A percentile compares a stretch with the other conserved stretches of the same genome.
phyloP scores from a whole-genome alignment of 768 basidiomycete species.

The Hygrocybe coccinea region DNA sequence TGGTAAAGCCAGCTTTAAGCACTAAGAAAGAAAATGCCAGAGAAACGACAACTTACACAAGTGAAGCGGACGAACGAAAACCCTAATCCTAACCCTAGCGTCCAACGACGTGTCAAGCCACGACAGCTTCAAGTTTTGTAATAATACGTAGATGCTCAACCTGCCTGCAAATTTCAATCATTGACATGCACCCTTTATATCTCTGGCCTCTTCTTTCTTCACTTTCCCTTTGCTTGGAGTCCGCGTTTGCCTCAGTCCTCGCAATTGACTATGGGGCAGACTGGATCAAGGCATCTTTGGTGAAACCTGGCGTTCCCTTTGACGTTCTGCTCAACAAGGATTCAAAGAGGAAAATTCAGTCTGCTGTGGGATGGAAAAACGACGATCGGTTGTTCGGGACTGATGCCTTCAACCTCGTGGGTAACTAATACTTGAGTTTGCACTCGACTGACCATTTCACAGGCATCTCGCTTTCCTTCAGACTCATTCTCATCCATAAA shows the following conservation, averaged over 20 bases:
- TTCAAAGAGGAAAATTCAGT: conserved; percentile 92
- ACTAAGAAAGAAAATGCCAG: no score
- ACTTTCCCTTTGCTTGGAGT: conserved; percentile 31
- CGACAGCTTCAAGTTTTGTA: no score
- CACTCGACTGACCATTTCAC: not conserved
- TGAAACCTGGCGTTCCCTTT: conserved; percentile 92
- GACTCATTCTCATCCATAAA: conserved; percentile 87
- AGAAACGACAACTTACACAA: no score
- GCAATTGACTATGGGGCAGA: conserved; percentile 99
- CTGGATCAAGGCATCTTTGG: conserved; percentile 93
- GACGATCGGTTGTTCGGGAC: conserved; percentile 84
- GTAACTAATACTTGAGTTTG: conserved; percentile 27
- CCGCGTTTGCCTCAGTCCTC: conserved; percentile 69
- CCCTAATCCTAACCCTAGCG: not conserved
- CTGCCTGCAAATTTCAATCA: not conserved
- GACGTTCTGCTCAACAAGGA: conserved; percentile 96
- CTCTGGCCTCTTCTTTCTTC: not conserved
- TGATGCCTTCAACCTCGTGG: conserved; percentile 83
- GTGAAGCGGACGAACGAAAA: no score
- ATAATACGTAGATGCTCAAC: not conserved
- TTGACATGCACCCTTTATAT: not conserved
- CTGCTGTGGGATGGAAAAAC: conserved; percentile 87
- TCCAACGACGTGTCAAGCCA: not conserved
- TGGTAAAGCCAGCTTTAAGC: no score
- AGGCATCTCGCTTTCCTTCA: conserved; percentile 90